Evolutionary conservation across 2,329 filamentous ascomycete species (phyloP).

Genomic region (Diaporthe longicolla): DNA sequence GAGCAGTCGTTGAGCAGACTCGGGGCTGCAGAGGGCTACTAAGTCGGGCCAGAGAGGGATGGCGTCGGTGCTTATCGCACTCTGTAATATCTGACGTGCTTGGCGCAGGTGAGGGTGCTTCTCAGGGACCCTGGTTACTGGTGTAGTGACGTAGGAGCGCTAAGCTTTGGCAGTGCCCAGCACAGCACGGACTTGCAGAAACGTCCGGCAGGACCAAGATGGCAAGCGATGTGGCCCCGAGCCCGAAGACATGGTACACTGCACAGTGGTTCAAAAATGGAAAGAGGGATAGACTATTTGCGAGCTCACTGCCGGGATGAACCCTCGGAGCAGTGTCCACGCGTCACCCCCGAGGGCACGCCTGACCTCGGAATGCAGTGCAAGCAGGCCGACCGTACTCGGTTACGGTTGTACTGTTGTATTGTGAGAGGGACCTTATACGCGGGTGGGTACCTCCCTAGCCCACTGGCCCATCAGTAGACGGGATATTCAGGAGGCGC

Average conservation of each 20-base stretch:
- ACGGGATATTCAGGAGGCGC: constrained; percentile 22
- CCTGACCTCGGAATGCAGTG: not conserved
- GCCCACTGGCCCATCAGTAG: not conserved
- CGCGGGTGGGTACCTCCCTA: not conserved
- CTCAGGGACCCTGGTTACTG: not conserved
- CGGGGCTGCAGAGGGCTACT: constrained; percentile 58
- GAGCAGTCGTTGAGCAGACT: constrained; percentile 65
- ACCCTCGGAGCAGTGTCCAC: not conserved
- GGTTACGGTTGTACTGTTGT: too few relatives aligned
- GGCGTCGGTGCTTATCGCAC: too few relatives aligned
- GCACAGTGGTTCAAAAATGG: not conserved
- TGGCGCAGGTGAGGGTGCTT: not conserved
- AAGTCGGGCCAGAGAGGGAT: too few relatives aligned
- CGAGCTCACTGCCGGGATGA: not conserved
- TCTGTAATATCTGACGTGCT: not conserved
- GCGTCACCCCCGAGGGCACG: not conserved
- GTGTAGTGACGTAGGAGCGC: constrained; percentile 24
- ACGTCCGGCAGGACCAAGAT: constrained; percentile 4
- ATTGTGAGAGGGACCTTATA: not conserved
- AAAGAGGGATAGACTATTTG: not conserved
- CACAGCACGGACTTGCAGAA: constrained; percentile 20
- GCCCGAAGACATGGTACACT: not conserved
- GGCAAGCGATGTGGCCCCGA: not conserved
- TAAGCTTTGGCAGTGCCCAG: not conserved
- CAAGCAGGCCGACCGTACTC: not conserved